Evolutionary conservation across 2,329 filamentous ascomycete genomes (phyloP), one percentile per base, ranked within the genome.

Genomic region (Fusarium sacchari): DNA sequence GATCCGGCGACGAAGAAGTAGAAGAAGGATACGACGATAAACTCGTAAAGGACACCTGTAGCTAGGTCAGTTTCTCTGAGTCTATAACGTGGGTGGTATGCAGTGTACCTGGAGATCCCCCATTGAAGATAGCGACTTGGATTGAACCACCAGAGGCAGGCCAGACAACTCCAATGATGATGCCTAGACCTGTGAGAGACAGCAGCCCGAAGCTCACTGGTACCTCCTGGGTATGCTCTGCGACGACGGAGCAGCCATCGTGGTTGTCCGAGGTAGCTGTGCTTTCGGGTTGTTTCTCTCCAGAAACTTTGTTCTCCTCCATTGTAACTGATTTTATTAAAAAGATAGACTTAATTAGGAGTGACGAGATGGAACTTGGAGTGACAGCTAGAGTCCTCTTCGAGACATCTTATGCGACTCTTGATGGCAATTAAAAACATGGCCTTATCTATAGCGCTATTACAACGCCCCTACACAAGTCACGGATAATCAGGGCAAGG

Each of bases 21-120:
- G 14, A 55, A 55, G 14, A 55, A 13, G 0, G 50, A 55, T 9
- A 55, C 50, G 1, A 39, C 50, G 10, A 55, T 55, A 15, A 55
- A 55, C 15, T 55, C 50, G 34, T 55, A n/a, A 3, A 55, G 14
- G 1, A 55, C 50, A 2, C 50, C 50, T 55, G 0, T 7, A 28
- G 1, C 2, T 11, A 2, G 0, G 5, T 52, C 3, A 52, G 17
- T 11, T 15, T 0, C 3, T 8, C 3, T 15, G 17, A 15, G 3
- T 34, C 8, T 8, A 6, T 17, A 14, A 2, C 8, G 3, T 7
- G 1, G 8, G 30, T 26, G 5, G 0, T 2, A 3, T 53, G 5
- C 1, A 17, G 2, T 2, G 0, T 53, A 55, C 50, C 50, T 39
- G 50, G 24, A 1, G 36, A 55, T 39, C 50, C 50, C 1, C 50